Evolutionary conservation across 2,329 filamentous ascomycete species (phyloP).

Genomic region (Leptographium radiaticola): DNA sequence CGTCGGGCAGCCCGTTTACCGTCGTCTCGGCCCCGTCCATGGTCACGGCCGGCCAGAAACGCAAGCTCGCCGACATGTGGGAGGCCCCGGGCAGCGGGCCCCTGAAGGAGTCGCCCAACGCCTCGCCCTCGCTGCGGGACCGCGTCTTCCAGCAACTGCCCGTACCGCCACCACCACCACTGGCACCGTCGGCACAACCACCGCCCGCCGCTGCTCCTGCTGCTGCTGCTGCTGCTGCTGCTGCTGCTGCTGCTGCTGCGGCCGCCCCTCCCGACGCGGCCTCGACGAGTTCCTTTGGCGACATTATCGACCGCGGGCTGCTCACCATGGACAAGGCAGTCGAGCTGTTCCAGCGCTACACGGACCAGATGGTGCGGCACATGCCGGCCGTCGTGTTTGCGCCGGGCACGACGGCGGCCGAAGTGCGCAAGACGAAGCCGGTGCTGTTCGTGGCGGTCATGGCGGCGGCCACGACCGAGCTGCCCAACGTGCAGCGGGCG

Average conservation of each 20-base stretch:
- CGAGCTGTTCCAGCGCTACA: constrained; percentile 45
- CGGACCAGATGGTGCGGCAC: constrained; percentile 44
- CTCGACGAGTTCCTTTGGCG: constrained; percentile 24
- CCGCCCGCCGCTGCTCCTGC: no score
- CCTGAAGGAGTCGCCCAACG: background rate
- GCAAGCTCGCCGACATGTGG: constrained; percentile 22
- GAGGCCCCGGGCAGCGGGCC: constrained; percentile 5
- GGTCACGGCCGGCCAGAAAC: constrained; percentile 25
- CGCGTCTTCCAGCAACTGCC: background rate
- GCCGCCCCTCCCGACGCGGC: background rate
- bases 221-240: background rate
- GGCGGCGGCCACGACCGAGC: constrained; percentile 48
- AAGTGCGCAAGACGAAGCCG: constrained; percentile 46
- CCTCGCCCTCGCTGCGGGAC: constrained; percentile 6
- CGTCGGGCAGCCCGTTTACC: background rate
- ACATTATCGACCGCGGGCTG: constrained; percentile 46
- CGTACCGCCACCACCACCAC: background rate
- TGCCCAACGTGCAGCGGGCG: constrained; percentile 40
- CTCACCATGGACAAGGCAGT: constrained; percentile 41
- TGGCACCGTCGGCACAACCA: background rate
- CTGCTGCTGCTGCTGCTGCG: background rate
- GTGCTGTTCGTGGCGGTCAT: constrained; percentile 60
- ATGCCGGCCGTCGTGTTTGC: constrained; percentile 51
- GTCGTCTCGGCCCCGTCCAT: constrained; percentile 10
- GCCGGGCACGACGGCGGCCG: constrained; percentile 34